These are phyloP conservation scores for Lecanicillium sp. DNA, from an alignment of 2,329 filamentous ascomycete genomes.

Conservation along the genomic window DNA sequence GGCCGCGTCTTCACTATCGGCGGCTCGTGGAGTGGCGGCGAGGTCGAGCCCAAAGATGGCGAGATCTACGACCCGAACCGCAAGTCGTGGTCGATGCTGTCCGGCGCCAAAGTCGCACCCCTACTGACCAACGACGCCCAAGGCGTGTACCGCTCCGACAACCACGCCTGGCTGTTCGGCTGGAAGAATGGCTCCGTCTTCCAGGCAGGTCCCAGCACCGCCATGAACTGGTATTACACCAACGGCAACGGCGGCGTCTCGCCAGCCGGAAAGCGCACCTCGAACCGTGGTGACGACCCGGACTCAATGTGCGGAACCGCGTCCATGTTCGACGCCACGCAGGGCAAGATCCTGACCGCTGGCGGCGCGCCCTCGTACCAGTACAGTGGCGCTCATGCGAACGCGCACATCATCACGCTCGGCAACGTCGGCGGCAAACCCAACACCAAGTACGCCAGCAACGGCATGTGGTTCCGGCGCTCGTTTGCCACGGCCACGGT, in stretches of 20 bases:
- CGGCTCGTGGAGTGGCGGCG: slow-evolving; percentile 44
- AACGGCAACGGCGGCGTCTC: slow-evolving; percentile 33
- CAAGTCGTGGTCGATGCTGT: slow-evolving; percentile 41
- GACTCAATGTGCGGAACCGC: slow-evolving; percentile 50
- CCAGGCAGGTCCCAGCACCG: slow-evolving; percentile 47
- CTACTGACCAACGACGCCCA: slow-evolving; percentile 46
- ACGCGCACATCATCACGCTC: slow-evolving; percentile 46
- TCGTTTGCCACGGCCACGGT: slow-evolving; percentile 41
- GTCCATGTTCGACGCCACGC: slow-evolving; percentile 53
- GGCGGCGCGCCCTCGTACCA: slow-evolving; percentile 45
- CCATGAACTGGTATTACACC: slow-evolving; percentile 53
- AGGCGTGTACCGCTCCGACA: slow-evolving; percentile 41
- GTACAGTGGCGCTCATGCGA: slow-evolving; percentile 32
- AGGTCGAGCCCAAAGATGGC: slow-evolving; percentile 44
- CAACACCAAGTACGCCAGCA: slow-evolving; percentile 8
- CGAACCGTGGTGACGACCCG: slow-evolving; percentile 30
- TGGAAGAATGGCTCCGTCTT: slow-evolving; percentile 45
- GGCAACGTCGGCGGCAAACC: slow-evolving; percentile 19
- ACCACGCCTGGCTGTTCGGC: slow-evolving; percentile 28
- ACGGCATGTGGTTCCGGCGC: slow-evolving; percentile 31
- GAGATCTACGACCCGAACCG: slow-evolving; percentile 44
- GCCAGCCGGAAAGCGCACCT: slow-evolving; percentile 31
- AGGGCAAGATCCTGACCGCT: slow-evolving; percentile 48
- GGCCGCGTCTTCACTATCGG: slow-evolving; percentile 54
- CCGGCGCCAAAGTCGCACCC: slow-evolving; percentile 36